phyloP scores from a whole-genome alignment of 169 alveolate genomes.

The Miamiensis avidus region DNA sequence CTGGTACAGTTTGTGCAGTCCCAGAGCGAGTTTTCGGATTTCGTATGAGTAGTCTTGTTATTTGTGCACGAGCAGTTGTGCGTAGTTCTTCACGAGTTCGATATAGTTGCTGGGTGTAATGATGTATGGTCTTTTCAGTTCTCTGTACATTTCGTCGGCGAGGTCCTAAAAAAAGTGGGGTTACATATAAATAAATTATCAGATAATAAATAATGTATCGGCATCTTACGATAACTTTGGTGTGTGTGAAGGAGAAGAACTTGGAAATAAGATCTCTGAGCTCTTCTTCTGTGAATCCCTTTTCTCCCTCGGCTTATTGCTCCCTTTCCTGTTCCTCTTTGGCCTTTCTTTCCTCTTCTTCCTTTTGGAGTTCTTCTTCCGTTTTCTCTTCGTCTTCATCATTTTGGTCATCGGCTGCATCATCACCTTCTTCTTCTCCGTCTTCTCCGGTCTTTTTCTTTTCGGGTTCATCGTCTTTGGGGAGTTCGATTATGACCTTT shows the following conservation, averaged over 20 bases:
- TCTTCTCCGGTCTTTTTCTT: conserved; percentile 42
- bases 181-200: too few species aligned
- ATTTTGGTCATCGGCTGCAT: conserved; percentile 33
- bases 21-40: conserved; percentile 88
- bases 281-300: conserved; percentile 60
- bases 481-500: conserved; percentile 27
- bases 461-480: conserved; percentile 54
- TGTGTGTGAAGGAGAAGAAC: conserved; percentile 88
- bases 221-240: conserved; percentile 79
- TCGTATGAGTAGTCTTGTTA: conserved; percentile 86
- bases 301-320: conserved; percentile 22
- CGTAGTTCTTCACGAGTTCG: conserved; percentile 91
- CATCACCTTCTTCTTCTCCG: conserved; percentile 20
- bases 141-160: conserved; percentile 76
- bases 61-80: conserved; percentile 81
- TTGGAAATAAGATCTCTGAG: conserved; percentile 78
- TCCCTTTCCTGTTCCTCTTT: conserved; percentile 24
- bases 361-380: background rate
- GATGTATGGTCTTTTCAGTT: conserved; percentile 89
- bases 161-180: too few species aligned
- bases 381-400: background rate
- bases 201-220: too few species aligned
- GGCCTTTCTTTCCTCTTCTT: background rate
- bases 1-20: conserved; percentile 91
- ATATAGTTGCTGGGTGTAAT: conserved; percentile 95